Evolutionary conservation across 768 basidiomycete genomes (phyloP).

Genomic region (Lactarius sp.): DNA sequence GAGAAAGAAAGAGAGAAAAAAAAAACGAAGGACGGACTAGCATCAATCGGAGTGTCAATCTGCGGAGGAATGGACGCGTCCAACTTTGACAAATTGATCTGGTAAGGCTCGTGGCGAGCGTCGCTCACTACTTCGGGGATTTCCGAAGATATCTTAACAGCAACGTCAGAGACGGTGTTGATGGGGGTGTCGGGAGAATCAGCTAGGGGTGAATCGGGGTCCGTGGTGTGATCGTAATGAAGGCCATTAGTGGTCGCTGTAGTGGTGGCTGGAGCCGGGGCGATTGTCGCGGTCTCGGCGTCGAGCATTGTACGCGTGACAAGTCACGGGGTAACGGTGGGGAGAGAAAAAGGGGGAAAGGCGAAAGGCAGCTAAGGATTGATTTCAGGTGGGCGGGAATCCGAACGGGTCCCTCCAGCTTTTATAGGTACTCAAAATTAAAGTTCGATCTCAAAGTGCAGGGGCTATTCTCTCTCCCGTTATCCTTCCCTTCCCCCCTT

Average conservation of each 20-base stretch:
- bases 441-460: conserved; percentile 81
- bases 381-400: conserved; percentile 66
- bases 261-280: conserved; percentile 24
- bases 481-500: conserved; percentile 11
- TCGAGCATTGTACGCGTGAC: conserved; percentile 72
- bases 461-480: conserved; percentile 51
- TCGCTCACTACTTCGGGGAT: conserved; percentile 61
- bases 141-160: conserved; percentile 62
- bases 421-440: conserved; percentile 79
- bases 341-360: conserved; percentile 26
- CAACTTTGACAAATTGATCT: conserved; percentile 42
- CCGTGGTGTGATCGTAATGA: conserved; percentile 18
- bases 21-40: conserved; percentile 39
- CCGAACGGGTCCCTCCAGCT: conserved; percentile 58
- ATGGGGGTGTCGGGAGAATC: conserved; percentile 62
- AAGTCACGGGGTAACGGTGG: conserved; percentile 48
- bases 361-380: conserved; percentile 48
- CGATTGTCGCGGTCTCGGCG: conserved; percentile 36
- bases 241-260: conserved; percentile 29
- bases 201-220: conserved; percentile 29
- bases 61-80: conserved; percentile 45
- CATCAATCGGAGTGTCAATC: conserved; percentile 42
- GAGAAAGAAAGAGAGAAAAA: conserved; percentile 24
- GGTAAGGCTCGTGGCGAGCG: conserved; percentile 56
- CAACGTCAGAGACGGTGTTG: conserved; percentile 43